Percentiles rank a stretch among this genome's conserved stretches.
These are phyloP conservation scores for Pichia sp. DNA, from an alignment of 1,139 yeast species.

Conservation along the genomic window DNA sequence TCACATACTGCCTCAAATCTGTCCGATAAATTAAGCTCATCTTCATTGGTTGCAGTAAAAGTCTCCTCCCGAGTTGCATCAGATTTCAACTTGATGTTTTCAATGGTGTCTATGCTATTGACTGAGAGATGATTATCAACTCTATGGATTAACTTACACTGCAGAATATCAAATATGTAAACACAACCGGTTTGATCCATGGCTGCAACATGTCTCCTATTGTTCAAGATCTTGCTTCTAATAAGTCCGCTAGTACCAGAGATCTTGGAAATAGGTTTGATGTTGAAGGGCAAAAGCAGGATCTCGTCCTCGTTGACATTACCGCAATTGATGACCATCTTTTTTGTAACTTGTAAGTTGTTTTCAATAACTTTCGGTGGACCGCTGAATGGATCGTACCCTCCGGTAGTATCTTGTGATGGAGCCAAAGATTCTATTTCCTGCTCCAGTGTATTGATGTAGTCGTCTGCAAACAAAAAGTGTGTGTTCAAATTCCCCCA, in stretches of 20 bases:
- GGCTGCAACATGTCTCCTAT: conserved; percentile 75
- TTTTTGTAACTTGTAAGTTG: conserved; percentile 6
- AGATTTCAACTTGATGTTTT: not conserved
- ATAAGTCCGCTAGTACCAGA: conserved; percentile 60
- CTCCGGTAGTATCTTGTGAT: conserved; percentile 1
- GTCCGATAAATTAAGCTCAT: conserved; percentile 24
- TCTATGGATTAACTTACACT: conserved; percentile 37
- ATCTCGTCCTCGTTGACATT: conserved; percentile 26
- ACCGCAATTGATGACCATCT: conserved; percentile 24
- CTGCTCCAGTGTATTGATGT: conserved; percentile 6
- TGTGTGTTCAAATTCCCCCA: conserved; percentile 49
- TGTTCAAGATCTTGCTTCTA: conserved; percentile 66
- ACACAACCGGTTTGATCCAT: conserved; percentile 74
- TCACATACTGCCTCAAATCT: conserved; percentile 63
- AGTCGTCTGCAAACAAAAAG: conserved; percentile 31
- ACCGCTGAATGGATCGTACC: not conserved
- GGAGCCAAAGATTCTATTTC: conserved; percentile 10
- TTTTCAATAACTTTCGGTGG: not conserved
- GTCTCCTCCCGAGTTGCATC: not conserved
- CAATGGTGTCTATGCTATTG: conserved; percentile 14
- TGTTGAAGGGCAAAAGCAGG: conserved; percentile 28
- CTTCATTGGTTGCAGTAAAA: not conserved
- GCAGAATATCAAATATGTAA: conserved; percentile 70
- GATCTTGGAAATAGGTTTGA: conserved; percentile 41
- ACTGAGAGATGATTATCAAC: conserved; percentile 15